Evolutionary conservation across 2,329 filamentous ascomycete species (phyloP).

Genomic region (Stachybotrys echinatus): DNA sequence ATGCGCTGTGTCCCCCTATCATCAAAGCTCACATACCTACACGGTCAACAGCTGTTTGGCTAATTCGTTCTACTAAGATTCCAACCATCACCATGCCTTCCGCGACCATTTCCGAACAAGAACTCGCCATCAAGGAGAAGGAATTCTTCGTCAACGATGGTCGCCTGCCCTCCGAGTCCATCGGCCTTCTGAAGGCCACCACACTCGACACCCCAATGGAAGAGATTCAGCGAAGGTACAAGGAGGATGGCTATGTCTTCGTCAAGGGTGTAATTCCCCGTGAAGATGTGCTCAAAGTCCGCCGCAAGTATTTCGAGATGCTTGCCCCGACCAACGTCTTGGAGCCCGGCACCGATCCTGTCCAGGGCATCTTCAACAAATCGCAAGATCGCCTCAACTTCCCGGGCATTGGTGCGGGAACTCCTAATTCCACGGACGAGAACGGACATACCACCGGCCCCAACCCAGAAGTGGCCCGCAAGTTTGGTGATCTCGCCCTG

Average conservation of each 20-base stretch:
- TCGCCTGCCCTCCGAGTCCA: slow-evolving; percentile 36
- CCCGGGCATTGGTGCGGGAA: slow-evolving; percentile 42
- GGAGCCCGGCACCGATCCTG: slow-evolving; percentile 42
- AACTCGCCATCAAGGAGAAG: slow-evolving; percentile 8
- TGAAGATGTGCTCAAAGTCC: slow-evolving; percentile 44
- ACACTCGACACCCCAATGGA: slow-evolving; percentile 37
- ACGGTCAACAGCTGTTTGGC: no score
- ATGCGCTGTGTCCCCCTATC: no score
- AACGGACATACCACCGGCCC: background rate
- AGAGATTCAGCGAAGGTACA: slow-evolving; percentile 33
- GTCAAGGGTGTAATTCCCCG: slow-evolving; percentile 49
- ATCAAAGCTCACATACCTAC: no score
- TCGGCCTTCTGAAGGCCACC: slow-evolving; percentile 35
- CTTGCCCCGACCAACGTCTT: slow-evolving; percentile 51
- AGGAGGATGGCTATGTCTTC: slow-evolving; percentile 46
- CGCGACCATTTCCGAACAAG: slow-evolving; percentile 2
- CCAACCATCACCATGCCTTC: slow-evolving; percentile 9
- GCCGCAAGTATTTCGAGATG: slow-evolving; percentile 47
- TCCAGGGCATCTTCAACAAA: slow-evolving; percentile 45
- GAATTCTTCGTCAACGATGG: slow-evolving; percentile 23
- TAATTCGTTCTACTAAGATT: no score
- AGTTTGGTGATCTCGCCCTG: background rate
- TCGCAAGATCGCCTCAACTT: slow-evolving; percentile 10
- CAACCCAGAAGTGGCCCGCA: background rate
- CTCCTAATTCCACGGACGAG: background rate